Conservation (phyloP, 2,329 filamentous ascomycete species). For the Ophiostoma sp. region DNA sequence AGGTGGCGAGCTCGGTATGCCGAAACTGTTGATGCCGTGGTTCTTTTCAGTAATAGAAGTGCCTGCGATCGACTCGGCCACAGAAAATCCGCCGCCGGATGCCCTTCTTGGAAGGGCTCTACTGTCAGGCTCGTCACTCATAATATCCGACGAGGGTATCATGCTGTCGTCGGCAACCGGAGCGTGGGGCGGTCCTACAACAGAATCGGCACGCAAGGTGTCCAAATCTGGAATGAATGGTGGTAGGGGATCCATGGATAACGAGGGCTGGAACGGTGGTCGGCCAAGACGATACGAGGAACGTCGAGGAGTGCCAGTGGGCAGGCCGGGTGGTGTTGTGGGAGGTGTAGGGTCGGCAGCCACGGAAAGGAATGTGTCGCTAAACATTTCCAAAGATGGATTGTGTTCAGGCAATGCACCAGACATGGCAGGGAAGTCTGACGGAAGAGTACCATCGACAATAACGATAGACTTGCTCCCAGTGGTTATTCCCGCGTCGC, state of each 20-base stretch:
- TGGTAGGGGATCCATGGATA: constrained; percentile 40
- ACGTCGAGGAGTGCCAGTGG: constrained; percentile 32
- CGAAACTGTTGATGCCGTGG: constrained; percentile 13
- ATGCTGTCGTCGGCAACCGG: background rate
- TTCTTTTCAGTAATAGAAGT: background rate
- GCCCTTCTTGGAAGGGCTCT: background rate
- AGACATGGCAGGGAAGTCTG: constrained; percentile 48
- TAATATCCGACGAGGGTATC: background rate
- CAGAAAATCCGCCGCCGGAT: background rate
- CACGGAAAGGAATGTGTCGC: constrained; percentile 46
- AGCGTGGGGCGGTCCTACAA: background rate
- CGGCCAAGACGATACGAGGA: constrained; percentile 53
- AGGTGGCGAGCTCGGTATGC: constrained; percentile 23
- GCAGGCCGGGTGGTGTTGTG: constrained; percentile 50
- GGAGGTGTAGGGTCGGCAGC: constrained; percentile 55
- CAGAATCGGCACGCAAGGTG: constrained; percentile 32
- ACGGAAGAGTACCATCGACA: constrained; percentile 60
- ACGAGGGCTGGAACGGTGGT: constrained; percentile 36
- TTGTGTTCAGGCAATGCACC: constrained; percentile 42
- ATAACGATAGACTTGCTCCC: constrained; percentile 92
- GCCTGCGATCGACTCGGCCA: background rate
- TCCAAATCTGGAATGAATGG: constrained; percentile 45
- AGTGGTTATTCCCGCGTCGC: constrained; percentile 59
- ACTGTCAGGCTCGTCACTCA: background rate
- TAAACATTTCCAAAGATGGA: constrained; percentile 37